phyloP scores from a whole-genome alignment of 768 basidiomycete species.

The Austroboletus festivus region DNA sequence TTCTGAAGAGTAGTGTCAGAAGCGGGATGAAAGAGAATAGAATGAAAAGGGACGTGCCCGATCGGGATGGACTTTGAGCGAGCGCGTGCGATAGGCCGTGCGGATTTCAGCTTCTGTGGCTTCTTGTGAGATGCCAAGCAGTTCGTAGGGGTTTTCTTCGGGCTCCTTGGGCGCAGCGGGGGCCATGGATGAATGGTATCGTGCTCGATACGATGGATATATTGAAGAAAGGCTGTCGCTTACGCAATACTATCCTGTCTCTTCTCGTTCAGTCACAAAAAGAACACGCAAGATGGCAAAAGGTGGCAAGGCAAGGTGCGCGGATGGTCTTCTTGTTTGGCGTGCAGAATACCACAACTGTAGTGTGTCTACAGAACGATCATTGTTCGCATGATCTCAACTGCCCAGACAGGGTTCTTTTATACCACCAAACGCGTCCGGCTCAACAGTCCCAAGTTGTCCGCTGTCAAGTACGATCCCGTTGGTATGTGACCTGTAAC shows the following conservation, averaged over 20 bases:
- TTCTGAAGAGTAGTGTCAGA: conserved; percentile 45
- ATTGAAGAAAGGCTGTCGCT: no score
- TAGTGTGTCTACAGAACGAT: conserved; percentile 53
- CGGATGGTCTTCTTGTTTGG: background rate
- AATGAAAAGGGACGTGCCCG: conserved; percentile 48
- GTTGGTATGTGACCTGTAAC: conserved; percentile 49
- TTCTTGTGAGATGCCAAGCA: conserved; percentile 58
- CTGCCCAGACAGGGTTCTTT: conserved; percentile 89
- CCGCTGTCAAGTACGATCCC: conserved; percentile 92
- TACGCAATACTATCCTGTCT: background rate
- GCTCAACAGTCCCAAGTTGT: conserved; percentile 64
- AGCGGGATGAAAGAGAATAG: conserved; percentile 8
- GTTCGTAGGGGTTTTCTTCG: conserved; percentile 71
- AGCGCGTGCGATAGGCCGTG: conserved; percentile 74
- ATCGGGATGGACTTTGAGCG: conserved; percentile 86
- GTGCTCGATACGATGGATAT: no score
- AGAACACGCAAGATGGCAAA: conserved; percentile 44
- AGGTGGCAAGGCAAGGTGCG: conserved; percentile 60
- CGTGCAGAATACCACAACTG: background rate
- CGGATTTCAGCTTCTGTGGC: conserved; percentile 75
- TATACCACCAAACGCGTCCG: conserved; percentile 81
- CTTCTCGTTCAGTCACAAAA: background rate
- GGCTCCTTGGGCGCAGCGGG: conserved; percentile 40
- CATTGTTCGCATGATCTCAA: conserved; percentile 85
- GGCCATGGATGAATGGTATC: no score